Percentiles rank a stretch among this genome's conserved stretches.
phyloP scores from a whole-genome alignment of 2,329 filamentous ascomycete genomes.

The Daldinia sp. region DNA sequence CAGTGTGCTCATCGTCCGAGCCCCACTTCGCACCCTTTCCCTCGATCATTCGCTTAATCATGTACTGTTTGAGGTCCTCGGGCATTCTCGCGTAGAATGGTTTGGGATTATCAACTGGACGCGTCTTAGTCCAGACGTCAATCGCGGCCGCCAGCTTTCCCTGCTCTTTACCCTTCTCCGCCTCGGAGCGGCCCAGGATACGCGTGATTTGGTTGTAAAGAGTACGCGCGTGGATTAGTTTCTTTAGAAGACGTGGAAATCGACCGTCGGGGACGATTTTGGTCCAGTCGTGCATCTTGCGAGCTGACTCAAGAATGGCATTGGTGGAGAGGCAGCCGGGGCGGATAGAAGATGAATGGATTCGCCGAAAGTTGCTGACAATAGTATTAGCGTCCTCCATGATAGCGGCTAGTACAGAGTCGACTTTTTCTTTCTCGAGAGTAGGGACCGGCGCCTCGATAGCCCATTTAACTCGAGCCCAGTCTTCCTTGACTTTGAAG shows the following conservation, averaged over 20 bases:
- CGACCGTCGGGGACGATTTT: conserved; percentile 1
- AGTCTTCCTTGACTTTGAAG: conserved; percentile 10
- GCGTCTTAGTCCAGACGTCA: conserved; percentile 13
- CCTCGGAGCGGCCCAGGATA: conserved; percentile 3
- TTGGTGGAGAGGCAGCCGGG: not conserved
- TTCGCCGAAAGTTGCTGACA: not conserved
- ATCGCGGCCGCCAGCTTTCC: conserved; percentile 21
- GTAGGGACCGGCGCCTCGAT: conserved; percentile 7
- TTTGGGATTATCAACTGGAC: conserved; percentile 1
- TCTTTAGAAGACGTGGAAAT: conserved; percentile 18
- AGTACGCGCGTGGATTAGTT: conserved; percentile 16
- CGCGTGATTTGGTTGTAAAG: conserved; percentile 17
- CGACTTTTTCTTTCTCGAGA: conserved; percentile 8
- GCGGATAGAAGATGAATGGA: not conserved
- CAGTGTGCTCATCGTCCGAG: not conserved
- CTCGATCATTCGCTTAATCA: not conserved
- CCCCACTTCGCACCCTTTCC: not conserved
- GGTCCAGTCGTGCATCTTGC: conserved; percentile 10
- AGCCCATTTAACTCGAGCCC: conserved; percentile 15
- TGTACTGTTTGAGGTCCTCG: not conserved
- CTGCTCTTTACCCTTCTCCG: not conserved
- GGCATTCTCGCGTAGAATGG: not conserved
- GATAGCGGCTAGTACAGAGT: conserved; percentile 14
- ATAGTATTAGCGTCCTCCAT: conserved; percentile 8
- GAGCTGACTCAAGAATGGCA: conserved; percentile 9